phyloP scores from a whole-genome alignment of 371 early-diverging fungal species.

The Lichtheimia corymbifera region DNA sequence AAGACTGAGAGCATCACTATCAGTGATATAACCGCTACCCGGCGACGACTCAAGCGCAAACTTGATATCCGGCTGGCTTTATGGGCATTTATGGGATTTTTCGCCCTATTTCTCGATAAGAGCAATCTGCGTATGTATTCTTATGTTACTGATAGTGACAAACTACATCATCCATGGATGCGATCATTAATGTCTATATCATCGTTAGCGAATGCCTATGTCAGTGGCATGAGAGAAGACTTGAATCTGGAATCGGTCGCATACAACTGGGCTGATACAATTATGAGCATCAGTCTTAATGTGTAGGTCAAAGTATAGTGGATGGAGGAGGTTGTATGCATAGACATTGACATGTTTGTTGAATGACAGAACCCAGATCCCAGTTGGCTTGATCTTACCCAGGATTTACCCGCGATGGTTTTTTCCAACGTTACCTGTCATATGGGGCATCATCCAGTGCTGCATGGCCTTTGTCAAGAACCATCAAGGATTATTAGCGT shows the following conservation, averaged over 20 bases:
- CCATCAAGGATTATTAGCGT: constrained; percentile 48
- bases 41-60: constrained; percentile 30
- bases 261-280: constrained; percentile 66
- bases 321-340: neutral
- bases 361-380: constrained; percentile 29
- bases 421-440: constrained; percentile 58
- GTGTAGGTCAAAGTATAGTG: constrained; percentile 49
- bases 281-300: constrained; percentile 75
- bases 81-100: constrained; percentile 43
- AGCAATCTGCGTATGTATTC: constrained; percentile 67
- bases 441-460: constrained; percentile 68
- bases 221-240: constrained; percentile 52
- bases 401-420: constrained; percentile 52
- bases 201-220: constrained; percentile 41
- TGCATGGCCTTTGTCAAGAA: constrained; percentile 54
- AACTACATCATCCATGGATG: neutral
- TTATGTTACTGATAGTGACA: too few species aligned
- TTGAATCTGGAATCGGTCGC: constrained; percentile 43
- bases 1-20: too few species aligned
- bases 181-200: neutral
- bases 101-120: constrained; percentile 73
- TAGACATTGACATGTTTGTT: neutral
- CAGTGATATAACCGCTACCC: too few species aligned
- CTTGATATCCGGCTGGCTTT: constrained; percentile 71
- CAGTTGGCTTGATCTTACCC: constrained; percentile 52